A percentile compares a stretch with the other conserved stretches of the same genome.
Evolutionary conservation across 306 rosid species (phyloP).

Genomic region (Alnus glutinosa): DNA sequence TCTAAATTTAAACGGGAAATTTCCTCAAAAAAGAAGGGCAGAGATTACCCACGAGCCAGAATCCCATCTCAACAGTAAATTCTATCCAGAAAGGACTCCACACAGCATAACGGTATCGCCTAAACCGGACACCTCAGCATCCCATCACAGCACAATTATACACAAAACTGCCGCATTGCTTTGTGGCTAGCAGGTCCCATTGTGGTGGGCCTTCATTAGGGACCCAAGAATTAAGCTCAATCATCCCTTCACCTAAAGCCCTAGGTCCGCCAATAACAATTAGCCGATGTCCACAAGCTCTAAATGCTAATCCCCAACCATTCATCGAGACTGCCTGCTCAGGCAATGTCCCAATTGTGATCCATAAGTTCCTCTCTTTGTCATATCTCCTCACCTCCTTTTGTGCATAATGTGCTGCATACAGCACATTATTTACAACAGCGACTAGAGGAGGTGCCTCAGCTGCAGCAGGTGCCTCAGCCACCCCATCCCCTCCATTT

Average conservation of each 20-base stretch:
- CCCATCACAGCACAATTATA: slow-evolving; percentile 83
- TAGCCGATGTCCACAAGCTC: slow-evolving; percentile 65
- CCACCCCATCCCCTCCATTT: slow-evolving; percentile 33
- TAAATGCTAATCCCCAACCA: slow-evolving; percentile 80
- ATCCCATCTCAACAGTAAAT: slow-evolving; percentile 37
- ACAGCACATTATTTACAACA: slow-evolving; percentile 66
- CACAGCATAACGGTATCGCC: slow-evolving; percentile 17
- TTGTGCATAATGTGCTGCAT: slow-evolving; percentile 62
- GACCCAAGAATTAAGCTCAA: slow-evolving; percentile 59
- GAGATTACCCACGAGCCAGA: slow-evolving; percentile 38
- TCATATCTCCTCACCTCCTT: slow-evolving; percentile 51
- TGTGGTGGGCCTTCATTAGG: slow-evolving; percentile 47
- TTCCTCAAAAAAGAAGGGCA: slow-evolving; percentile 42
- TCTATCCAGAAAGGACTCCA: slow-evolving; percentile 36
- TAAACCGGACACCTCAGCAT: slow-evolving; percentile 47
- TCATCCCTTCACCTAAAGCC: slow-evolving; percentile 23
- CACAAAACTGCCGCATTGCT: slow-evolving; percentile 52
- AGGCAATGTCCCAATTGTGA: slow-evolving; percentile 62
- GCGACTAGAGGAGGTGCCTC: slow-evolving; percentile 88
- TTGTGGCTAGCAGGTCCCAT: slow-evolving; percentile 60
- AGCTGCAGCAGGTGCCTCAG: slow-evolving; percentile 27
- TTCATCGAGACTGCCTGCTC: slow-evolving; percentile 40
- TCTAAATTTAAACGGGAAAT: slow-evolving; percentile 35
- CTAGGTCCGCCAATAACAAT: slow-evolving; percentile 61
- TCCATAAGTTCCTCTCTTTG: slow-evolving; percentile 42